A percentile compares a stretch with the other conserved stretches of the same genome.
phyloP scores from a whole-genome alignment of 2,329 filamentous ascomycete genomes.

The Apiospora saccharicola region DNA sequence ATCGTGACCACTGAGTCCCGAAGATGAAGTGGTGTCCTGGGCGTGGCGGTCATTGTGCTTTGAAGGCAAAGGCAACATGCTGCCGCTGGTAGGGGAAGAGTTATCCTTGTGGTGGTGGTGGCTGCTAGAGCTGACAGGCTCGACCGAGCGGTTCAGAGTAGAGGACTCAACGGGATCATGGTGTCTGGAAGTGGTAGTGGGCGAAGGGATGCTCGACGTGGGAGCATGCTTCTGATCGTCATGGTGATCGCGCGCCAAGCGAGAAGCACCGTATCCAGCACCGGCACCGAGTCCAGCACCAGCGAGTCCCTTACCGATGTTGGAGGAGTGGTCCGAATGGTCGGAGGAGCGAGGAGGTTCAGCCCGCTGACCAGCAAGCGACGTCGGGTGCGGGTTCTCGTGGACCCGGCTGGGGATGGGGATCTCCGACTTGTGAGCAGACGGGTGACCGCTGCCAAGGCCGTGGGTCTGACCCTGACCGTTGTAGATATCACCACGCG shows the following conservation, averaged over 20 bases:
- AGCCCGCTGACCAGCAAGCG: background rate
- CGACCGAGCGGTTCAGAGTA: background rate
- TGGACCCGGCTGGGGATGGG: background rate
- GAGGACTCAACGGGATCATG: background rate
- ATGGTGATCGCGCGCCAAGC: background rate
- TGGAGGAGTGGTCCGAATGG: background rate
- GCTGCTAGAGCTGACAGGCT: background rate
- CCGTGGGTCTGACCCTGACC: background rate
- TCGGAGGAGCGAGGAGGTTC: background rate
- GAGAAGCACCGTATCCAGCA: background rate
- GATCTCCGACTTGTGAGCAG: background rate
- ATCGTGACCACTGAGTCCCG: background rate
- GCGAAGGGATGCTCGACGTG: background rate
- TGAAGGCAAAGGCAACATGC: background rate
- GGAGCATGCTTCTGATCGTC: background rate
- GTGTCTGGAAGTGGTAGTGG: background rate
- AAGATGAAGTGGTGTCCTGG: background rate
- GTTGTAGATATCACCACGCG: background rate
- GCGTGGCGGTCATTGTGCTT: background rate
- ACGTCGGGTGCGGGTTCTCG: background rate
- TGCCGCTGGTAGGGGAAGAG: background rate
- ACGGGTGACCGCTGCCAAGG: background rate
- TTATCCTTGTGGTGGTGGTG: background rate
- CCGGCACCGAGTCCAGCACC: slow-evolving; percentile 5
- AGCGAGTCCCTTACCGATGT: background rate